Percentiles rank a stretch among this genome's conserved stretches.
These are phyloP conservation scores for Candida gigantensis DNA, from an alignment of 1,139 yeast species.

Conservation along the genomic window DNA sequence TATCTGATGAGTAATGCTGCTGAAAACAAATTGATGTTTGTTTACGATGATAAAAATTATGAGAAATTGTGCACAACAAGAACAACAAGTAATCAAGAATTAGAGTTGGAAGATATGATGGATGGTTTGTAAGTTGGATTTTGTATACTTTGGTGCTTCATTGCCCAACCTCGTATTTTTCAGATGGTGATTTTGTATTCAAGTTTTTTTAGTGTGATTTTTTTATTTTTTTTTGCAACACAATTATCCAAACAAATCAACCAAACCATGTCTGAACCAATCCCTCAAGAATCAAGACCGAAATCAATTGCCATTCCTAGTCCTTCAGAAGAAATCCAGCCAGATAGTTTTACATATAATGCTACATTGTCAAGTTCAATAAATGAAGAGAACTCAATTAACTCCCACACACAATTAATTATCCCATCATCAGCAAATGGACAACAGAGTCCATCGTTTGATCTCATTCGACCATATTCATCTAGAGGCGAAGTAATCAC, in stretches of 20 bases:
- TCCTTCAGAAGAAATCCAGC: slow-evolving; percentile 1
- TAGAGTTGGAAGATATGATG: slow-evolving; percentile 6
- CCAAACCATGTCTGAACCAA: neutral
- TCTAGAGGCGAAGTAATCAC: slow-evolving; percentile 2
- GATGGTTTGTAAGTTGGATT: slow-evolving; percentile 4
- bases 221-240: too few species aligned
- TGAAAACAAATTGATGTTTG: slow-evolving; percentile 20
- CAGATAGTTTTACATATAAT: slow-evolving; percentile 1
- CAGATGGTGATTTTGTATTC: neutral
- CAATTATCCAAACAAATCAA: too few species aligned
- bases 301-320: slow-evolving; percentile 1
- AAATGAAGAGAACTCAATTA: slow-evolving; percentile 4
- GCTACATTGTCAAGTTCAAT: slow-evolving; percentile 2
- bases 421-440: slow-evolving; percentile 5
- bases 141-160: too few species aligned
- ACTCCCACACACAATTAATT: slow-evolving; percentile 4
- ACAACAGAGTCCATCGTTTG: slow-evolving; percentile 1
- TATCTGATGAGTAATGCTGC: slow-evolving; percentile 19
- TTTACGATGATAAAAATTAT: slow-evolving; percentile 25
- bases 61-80: slow-evolving; percentile 11
- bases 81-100: neutral
- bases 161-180: neutral
- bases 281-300: neutral
- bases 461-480: slow-evolving; percentile 3
- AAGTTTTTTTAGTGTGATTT: too few species aligned